Percentiles rank a stretch among this genome's conserved stretches.
Conservation (phyloP, 148 eudicot genomes). For the Camellia sinensis region DNA sequence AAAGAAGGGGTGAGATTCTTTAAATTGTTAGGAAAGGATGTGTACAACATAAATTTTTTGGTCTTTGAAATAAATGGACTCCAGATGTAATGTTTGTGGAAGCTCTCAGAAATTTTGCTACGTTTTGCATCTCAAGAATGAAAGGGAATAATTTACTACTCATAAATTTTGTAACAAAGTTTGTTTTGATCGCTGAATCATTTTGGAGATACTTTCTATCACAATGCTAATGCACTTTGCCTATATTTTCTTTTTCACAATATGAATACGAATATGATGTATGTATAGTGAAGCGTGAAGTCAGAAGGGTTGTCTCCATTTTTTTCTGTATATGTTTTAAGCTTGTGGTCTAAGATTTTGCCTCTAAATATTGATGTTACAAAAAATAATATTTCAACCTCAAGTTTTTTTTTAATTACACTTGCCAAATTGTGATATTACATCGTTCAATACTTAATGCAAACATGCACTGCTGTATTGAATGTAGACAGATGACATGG, state of each 20-base stretch:
- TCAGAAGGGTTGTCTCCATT: not conserved
- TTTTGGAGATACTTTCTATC: too few relatives aligned
- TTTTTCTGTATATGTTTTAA: not conserved
- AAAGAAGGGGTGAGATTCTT: not conserved
- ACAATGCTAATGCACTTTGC: not conserved
- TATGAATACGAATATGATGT: not conserved
- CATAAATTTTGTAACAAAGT: not conserved
- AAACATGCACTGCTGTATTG: not conserved
- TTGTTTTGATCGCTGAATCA: not conserved
- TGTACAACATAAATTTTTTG: not conserved
- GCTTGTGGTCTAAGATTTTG: not conserved
- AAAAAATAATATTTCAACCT: not conserved
- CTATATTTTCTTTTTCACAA: not conserved
- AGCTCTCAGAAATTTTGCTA: not conserved
- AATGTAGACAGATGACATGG: not conserved
- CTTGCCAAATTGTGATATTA: not conserved
- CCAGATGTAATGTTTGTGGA: not conserved
- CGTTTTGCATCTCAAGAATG: not conserved
- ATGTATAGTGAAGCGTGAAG: not conserved
- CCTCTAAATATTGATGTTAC: not conserved
- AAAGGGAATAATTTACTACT: not conserved
- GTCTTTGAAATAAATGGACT: not conserved
- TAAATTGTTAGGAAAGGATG: not conserved
- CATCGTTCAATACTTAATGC: not conserved
- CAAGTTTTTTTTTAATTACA: not conserved